A percentile compares a stretch with the other conserved stretches of the same genome.
phyloP scores from a whole-genome alignment of 1,284 basidiomycete species.

The Austroboletus niveus region DNA sequence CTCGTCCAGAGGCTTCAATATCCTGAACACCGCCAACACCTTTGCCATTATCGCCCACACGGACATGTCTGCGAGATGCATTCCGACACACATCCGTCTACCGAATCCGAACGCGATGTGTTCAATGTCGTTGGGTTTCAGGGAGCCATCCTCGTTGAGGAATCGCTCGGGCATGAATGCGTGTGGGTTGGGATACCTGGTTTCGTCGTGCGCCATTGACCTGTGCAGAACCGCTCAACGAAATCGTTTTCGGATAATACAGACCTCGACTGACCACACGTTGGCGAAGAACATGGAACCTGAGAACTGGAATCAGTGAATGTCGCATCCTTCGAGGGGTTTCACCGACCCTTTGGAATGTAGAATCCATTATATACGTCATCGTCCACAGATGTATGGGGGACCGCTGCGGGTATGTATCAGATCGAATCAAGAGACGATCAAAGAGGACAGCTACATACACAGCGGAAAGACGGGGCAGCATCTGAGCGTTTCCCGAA shows the following conservation, averaged over 20 bases:
- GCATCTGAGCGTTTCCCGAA: constrained; percentile 10
- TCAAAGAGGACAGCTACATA: not conserved
- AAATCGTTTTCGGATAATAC: not conserved
- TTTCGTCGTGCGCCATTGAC: constrained; percentile 17
- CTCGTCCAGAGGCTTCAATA: constrained; percentile 10
- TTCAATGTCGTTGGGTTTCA: constrained; percentile 6
- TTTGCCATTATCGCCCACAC: constrained; percentile 14
- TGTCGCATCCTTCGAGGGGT: not conserved
- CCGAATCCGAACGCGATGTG: constrained; percentile 12
- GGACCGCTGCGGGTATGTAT: constrained; percentile 12
- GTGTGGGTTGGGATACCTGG: constrained; percentile 7
- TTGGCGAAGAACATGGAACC: constrained; percentile 14
- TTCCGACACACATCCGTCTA: constrained; percentile 13
- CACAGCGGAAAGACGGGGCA: constrained; percentile 2
- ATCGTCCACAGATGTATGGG: constrained; percentile 25
- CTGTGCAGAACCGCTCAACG: not conserved
- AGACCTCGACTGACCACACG: constrained; percentile 7
- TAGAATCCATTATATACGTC: not conserved
- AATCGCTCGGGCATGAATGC: constrained; percentile 16
- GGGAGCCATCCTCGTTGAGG: constrained; percentile 8
- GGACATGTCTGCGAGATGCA: constrained; percentile 8
- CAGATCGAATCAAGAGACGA: no score
- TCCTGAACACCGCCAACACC: constrained; percentile 13
- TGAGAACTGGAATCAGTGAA: not conserved
- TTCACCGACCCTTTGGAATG: constrained; percentile 16